These are phyloP conservation scores for Candida boleticola DNA, from an alignment of 805 yeast species.

Conservation along the genomic window DNA sequence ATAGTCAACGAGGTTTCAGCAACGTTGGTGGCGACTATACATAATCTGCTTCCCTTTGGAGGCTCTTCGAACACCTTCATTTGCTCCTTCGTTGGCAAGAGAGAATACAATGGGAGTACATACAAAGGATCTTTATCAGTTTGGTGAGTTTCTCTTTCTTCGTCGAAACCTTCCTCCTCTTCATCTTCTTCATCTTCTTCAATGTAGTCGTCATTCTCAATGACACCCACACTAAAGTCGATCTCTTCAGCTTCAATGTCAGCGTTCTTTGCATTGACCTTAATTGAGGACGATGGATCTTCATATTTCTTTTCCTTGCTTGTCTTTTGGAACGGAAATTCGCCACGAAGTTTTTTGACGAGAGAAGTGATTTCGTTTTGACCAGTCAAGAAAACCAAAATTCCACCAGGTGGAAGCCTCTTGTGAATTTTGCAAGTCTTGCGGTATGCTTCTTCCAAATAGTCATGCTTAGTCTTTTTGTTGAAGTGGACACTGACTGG, in stretches of 20 bases:
- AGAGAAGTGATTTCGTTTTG: conserved; percentile 83
- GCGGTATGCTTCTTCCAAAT: conserved; percentile 79
- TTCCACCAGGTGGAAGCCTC: conserved; percentile 89
- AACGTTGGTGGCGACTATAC: conserved; percentile 94
- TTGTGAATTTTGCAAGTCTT: conserved; percentile 87
- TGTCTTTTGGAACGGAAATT: conserved; percentile 58
- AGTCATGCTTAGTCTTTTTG: conserved; percentile 71
- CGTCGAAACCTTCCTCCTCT: conserved; percentile 70
- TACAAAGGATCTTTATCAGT: conserved; percentile 75
- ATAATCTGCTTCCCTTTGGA: conserved; percentile 80
- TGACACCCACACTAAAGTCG: conserved; percentile 58
- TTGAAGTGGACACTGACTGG: conserved; percentile 93
- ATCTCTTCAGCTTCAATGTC: conserved; percentile 86
- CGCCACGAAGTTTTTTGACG: conserved; percentile 64
- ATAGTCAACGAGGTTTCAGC: conserved; percentile 98
- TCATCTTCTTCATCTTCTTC: conserved; percentile 51
- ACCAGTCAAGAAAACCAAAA: conserved; percentile 88
- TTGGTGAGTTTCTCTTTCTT: conserved; percentile 67
- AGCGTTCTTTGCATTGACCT: conserved; percentile 58
- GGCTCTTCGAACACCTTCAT: conserved; percentile 87
- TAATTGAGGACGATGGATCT: conserved; percentile 27
- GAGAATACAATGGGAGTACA: conserved; percentile 88
- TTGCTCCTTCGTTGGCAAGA: conserved; percentile 92
- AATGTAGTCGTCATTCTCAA: conserved; percentile 37
- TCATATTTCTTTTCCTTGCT: conserved; percentile 21